Evolutionary conservation across 2,329 filamentous ascomycete species (phyloP).

Genomic region (Bipolaris sorokiniana): DNA sequence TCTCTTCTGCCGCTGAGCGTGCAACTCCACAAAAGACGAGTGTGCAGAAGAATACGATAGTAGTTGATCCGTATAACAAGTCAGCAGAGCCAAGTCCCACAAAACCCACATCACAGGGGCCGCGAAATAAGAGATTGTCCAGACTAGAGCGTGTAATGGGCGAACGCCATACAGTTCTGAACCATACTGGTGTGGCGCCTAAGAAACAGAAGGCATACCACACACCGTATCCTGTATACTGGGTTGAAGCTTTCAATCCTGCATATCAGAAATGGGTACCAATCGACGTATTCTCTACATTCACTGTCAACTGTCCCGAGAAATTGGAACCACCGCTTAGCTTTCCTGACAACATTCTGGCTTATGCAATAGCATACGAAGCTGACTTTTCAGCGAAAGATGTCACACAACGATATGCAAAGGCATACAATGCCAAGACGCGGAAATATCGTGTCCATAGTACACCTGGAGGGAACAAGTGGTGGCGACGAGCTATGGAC

Average conservation of each 20-base stretch:
- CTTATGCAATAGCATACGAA: slow-evolving; percentile 86
- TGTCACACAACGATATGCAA: slow-evolving; percentile 85
- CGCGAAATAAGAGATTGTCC: slow-evolving; percentile 41
- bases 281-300: slow-evolving; percentile 83
- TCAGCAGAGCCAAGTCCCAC: slow-evolving; percentile 21
- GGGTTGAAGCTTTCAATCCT: slow-evolving; percentile 89
- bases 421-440: slow-evolving; percentile 90
- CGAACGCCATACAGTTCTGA: slow-evolving; percentile 34
- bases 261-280: slow-evolving; percentile 91
- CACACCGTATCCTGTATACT: slow-evolving; percentile 83
- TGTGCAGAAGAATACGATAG: slow-evolving; percentile 30
- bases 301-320: slow-evolving; percentile 75
- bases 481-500: slow-evolving; percentile 61
- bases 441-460: slow-evolving; percentile 78
- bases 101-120: slow-evolving; percentile 25
- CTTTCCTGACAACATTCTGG: slow-evolving; percentile 76
- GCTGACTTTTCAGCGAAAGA: slow-evolving; percentile 79
- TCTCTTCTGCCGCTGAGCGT: slow-evolving; percentile 55
- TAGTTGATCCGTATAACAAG: slow-evolving; percentile 43
- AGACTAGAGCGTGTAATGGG: slow-evolving; percentile 43
- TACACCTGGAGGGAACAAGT: slow-evolving; percentile 60
- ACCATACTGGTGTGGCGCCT: slow-evolving; percentile 38
- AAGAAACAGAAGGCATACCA: slow-evolving; percentile 63
- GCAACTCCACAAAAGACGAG: slow-evolving; percentile 36
- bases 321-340: slow-evolving; percentile 82